These are phyloP conservation scores for Plasmopara muralis DNA, from an alignment of 352 stramenopile species.

Conservation along the genomic window DNA sequence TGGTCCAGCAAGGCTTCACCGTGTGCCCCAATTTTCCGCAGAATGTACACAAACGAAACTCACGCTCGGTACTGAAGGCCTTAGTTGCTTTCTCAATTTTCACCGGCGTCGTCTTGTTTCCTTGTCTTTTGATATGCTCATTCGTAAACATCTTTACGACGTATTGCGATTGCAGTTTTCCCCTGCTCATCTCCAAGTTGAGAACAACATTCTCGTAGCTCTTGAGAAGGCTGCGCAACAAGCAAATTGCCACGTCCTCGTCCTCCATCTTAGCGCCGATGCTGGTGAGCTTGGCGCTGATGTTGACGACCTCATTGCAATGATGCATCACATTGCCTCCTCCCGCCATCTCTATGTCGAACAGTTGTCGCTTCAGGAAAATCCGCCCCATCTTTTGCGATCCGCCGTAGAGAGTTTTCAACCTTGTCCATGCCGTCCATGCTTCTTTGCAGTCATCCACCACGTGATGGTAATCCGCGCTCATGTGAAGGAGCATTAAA, in stretches of 20 bases:
- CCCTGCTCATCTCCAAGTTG: too few species aligned
- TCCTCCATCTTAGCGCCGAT: not conserved
- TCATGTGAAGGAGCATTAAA: too few species aligned
- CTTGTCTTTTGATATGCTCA: not conserved
- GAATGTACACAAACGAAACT: conserved; percentile 1
- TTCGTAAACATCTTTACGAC: too few species aligned
- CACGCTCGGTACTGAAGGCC: not conserved
- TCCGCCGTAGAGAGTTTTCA: not conserved
- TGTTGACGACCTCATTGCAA: too few species aligned
- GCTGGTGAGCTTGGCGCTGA: not conserved
- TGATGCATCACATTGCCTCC: too few species aligned
- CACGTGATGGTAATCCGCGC: too few species aligned
- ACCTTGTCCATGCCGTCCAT: too few species aligned
- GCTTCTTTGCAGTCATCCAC: too few species aligned
- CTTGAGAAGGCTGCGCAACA: not conserved
- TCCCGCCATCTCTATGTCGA: too few species aligned
- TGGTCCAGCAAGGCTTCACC: conserved; percentile 14
- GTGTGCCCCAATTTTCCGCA: too few species aligned
- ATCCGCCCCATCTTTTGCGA: not conserved
- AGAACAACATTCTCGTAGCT: too few species aligned
- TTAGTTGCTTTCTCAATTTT: not conserved
- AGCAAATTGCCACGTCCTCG: not conserved
- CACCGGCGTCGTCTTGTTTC: not conserved
- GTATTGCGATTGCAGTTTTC: too few species aligned
- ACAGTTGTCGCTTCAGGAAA: not conserved